phyloP scores from a whole-genome alignment of 495 filamentous ascomycete genomes.

The Lasiosphaeria miniovina region DNA sequence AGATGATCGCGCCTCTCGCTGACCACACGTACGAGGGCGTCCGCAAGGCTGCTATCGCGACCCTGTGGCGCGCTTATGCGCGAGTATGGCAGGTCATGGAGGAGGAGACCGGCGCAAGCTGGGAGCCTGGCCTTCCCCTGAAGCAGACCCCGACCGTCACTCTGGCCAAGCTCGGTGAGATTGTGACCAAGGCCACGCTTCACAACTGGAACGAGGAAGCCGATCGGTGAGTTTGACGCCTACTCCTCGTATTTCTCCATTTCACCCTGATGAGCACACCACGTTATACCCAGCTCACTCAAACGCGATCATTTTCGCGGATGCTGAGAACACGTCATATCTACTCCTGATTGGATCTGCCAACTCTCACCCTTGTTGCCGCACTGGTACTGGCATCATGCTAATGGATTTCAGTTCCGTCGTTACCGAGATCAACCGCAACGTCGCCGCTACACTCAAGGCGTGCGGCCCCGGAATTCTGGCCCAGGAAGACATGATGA shows the following conservation, averaged over 20 bases:
- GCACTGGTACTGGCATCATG: slow-evolving; percentile 11
- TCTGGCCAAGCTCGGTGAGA: slow-evolving; percentile 79
- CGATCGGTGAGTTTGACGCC: slow-evolving; percentile 70
- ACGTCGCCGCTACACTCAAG: slow-evolving; percentile 88
- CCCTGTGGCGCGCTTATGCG: slow-evolving; percentile 88
- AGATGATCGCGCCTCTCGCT: slow-evolving; percentile 70
- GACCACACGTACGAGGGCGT: slow-evolving; percentile 93
- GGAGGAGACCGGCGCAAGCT: slow-evolving; percentile 73
- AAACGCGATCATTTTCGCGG: slow-evolving; percentile 69
- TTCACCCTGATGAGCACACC: slow-evolving; percentile 73
- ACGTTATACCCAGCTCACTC: slow-evolving; percentile 99
- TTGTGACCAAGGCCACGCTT: slow-evolving; percentile 81
- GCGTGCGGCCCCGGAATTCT: slow-evolving; percentile 86
- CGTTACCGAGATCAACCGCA: slow-evolving; percentile 93
- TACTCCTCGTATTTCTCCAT: slow-evolving; percentile 13
- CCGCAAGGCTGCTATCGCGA: slow-evolving; percentile 83
- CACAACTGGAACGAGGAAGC: slow-evolving; percentile 83
- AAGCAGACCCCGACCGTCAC: slow-evolving; percentile 72
- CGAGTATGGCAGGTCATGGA: slow-evolving; percentile 85
- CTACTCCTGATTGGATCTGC: slow-evolving; percentile 28
- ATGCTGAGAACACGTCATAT: slow-evolving; percentile 83
- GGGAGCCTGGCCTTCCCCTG: slow-evolving; percentile 84
- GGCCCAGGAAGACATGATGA: slow-evolving; percentile 61
- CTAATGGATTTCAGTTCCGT: slow-evolving; percentile 62
- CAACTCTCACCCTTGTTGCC: slow-evolving; percentile 12